Evolutionary conservation across 163 green algal genomes (phyloP), one percentile per base, ranked within the genome.

Genomic region (Chlamydomonas reinhardtii): DNA sequence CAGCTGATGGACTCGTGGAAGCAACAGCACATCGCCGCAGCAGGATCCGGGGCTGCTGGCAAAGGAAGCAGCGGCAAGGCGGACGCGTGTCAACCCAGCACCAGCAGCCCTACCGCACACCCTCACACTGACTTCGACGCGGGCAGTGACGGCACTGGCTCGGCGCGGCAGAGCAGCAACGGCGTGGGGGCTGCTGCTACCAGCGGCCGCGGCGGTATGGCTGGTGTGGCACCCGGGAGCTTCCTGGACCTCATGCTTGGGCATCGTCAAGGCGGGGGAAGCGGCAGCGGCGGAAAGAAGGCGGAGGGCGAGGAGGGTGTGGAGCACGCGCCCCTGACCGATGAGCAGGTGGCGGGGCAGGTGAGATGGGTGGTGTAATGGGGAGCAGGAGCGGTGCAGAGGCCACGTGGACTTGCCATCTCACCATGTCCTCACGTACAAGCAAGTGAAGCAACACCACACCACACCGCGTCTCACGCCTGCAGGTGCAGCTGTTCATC

Each of bases 401-500:
- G 19, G 17, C 61, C 2, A 1, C 19, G 3, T 68, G 20, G n/a
- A n/a, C n/a, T n/a, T n/a, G n/a, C n/a, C n/a, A n/a, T n/a, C n/a
- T n/a, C n/a, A n/a, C n/a, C 22, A 24, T 8, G 5, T 4, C 73
- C 19, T 2, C 19, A n/a, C 22, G n/a, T n/a, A n/a, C n/a, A n/a
- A n/a, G n/a, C n/a, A n/a, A n/a, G n/a, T n/a, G n/a, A 19, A 31
- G 22, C 61, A 3, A 3, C 61, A 2, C 61, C 25, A 16, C 22
- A 24, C 24, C 61, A 12, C 24, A 3, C 19, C 61, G 2, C 8
- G 19, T 3, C 29, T 3, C 61, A 68, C 24, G 17, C 61, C 61
- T 48, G 39, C 90, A 93, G 78, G 72, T 78, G 14, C 86, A 91
- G 72, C 88, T 70, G 9, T 93, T 95, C 69, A 84, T 96, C n/a